A percentile compares a stretch with the other conserved stretches of the same genome.
phyloP scores from a whole-genome alignment of 192 early-diverging fungal species.

The Geranomyces michiganensis region DNA sequence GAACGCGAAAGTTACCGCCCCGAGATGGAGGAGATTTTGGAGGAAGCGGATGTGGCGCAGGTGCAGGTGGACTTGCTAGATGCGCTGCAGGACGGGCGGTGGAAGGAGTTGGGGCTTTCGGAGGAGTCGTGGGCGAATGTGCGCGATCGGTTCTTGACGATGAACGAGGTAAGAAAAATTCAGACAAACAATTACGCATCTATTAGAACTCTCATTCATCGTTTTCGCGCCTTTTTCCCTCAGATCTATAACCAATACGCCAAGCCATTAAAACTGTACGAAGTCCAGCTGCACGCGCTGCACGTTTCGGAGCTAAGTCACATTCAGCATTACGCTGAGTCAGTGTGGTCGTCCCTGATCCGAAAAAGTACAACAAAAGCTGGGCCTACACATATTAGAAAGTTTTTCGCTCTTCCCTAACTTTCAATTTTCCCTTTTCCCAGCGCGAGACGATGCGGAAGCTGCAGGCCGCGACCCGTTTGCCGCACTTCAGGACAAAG shows the following conservation, averaged over 20 bases:
- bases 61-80: slow-evolving; percentile 16
- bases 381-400: too few species aligned
- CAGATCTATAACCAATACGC: slow-evolving; percentile 31
- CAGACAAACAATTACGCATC: too few species aligned
- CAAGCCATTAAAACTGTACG: slow-evolving; percentile 33
- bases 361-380: slow-evolving; percentile 27
- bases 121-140: background rate
- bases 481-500: slow-evolving; percentile 32
- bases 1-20: background rate
- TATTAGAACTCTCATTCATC: too few species aligned
- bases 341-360: slow-evolving; percentile 24
- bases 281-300: slow-evolving; percentile 28
- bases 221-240: too few species aligned
- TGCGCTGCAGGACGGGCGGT: background rate
- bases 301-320: slow-evolving; percentile 26
- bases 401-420: too few species aligned
- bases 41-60: slow-evolving; percentile 17
- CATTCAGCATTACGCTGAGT: slow-evolving; percentile 15
- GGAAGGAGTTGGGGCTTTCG: background rate
- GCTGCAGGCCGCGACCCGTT: slow-evolving; percentile 19
- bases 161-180: slow-evolving; percentile 24
- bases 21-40: slow-evolving; percentile 14
- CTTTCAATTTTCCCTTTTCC: background rate
- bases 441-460: slow-evolving; percentile 20
- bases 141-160: slow-evolving; percentile 7